Evolutionary conservation across 2,329 filamentous ascomycete genomes (phyloP).

Genomic region (Penicillium capsulatum): DNA sequence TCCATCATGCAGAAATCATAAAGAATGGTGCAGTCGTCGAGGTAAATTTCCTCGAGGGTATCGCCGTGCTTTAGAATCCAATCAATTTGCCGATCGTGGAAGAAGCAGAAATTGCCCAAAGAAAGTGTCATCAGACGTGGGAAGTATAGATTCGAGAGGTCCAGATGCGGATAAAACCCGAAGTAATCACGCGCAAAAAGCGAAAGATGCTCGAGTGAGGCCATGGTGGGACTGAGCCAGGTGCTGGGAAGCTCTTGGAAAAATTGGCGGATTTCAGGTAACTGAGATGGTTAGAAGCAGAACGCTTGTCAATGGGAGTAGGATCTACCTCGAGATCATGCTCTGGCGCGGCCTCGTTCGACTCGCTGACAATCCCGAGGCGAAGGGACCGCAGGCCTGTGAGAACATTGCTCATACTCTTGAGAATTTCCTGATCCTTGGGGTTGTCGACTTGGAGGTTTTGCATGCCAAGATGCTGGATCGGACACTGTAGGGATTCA

Average conservation of each 20-base stretch:
- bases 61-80: conserved; percentile 43
- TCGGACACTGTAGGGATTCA: conserved; percentile 8
- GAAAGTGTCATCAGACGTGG: conserved; percentile 40
- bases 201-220: too few species aligned
- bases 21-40: conserved; percentile 44
- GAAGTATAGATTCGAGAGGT: conserved; percentile 35
- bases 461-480: conserved; percentile 10
- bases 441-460: conserved; percentile 10
- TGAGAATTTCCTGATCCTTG: conserved; percentile 5
- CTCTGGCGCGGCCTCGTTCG: conserved; percentile 7
- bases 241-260: too few species aligned
- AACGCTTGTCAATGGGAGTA: conserved; percentile 30
- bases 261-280: too few species aligned
- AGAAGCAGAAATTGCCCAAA: conserved; percentile 43
- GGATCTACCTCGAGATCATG: conserved; percentile 9
- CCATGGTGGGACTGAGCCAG: too few species aligned
- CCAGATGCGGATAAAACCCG: conserved; percentile 40
- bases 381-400: conserved; percentile 6
- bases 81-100: conserved; percentile 45
- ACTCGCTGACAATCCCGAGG: conserved; percentile 7
- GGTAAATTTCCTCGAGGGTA: conserved; percentile 41
- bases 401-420: conserved; percentile 6
- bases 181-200: conserved; percentile 35
- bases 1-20: conserved; percentile 5
- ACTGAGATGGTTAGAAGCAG: too few species aligned